Evolutionary conservation across 1,284 basidiomycete species (phyloP), one percentile per base, ranked within the genome.

Genomic region (Cryptococcus maquisensis): DNA sequence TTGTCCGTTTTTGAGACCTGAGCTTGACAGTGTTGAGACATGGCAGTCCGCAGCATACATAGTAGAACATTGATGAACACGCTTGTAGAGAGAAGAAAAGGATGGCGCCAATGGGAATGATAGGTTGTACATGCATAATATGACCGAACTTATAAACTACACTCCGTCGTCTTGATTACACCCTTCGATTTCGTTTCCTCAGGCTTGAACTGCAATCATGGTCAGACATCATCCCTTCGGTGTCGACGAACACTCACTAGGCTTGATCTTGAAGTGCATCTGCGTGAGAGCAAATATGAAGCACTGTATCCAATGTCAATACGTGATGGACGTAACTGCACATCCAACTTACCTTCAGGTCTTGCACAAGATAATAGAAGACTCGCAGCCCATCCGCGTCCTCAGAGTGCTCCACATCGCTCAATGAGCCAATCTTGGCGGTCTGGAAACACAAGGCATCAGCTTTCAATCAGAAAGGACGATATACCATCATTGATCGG

Each of bases 231-330:
- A 3, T 21, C 10, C 32, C 10, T 47, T 20, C 15, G 15, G 20
- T 18, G 9, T 45, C 23, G 24, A 36, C 12, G 20, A 13, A 24
- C 23, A 28, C 75, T 68, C 58, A 78, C 76, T 96, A 18, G 95
- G 95, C 82, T 98, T 98, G 82, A 98, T 98, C 81, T 98, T 98
- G 86, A 98, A 98, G 80, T 98, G 93, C 42, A 98, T 83, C 13
- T 90, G 91, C 73, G 98, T 98, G 61, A 98, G 83, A 18, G 94
- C 96, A 78, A 98, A 97, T 65, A 98, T 94, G 61, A 97, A 83
- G 77, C 93, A 97, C 94, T 97, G 69, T 35, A 16, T 32, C 10
- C 7, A 12, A 44, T 8, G 20, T 44, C 21, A 44, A 10, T 16
- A 16, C 13, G 18, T 18, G 4, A 15, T 39, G 13, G 35, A 26